These are phyloP conservation scores for Suillus americanus DNA, from an alignment of 768 basidiomycete genomes.

Conservation along the genomic window DNA sequence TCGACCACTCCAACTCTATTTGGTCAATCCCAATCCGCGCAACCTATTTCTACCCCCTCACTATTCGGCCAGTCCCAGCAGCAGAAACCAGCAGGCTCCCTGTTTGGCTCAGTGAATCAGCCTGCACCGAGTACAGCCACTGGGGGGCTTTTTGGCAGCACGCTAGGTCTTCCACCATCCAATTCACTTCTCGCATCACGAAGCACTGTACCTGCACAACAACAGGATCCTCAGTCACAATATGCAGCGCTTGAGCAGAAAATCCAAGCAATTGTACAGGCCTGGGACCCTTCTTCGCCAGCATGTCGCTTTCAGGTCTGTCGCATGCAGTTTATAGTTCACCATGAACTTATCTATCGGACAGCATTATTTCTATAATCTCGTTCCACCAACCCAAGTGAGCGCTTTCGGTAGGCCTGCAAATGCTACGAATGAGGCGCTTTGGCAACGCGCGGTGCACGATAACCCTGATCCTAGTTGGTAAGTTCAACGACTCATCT, in stretches of 20 bases:
- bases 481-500: conserved; percentile 38
- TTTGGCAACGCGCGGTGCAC: conserved; percentile 76
- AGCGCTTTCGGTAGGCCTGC: conserved; percentile 67
- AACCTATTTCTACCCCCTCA: conserved; percentile 13
- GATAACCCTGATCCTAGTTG: conserved; percentile 84
- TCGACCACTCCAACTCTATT: conserved; percentile 32
- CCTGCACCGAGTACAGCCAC: conserved; percentile 17
- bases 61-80: conserved; percentile 23
- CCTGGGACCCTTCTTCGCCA: conserved; percentile 70
- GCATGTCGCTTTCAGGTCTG: conserved; percentile 81
- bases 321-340: conserved; percentile 5
- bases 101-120: conserved; percentile 32
- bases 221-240: conserved; percentile 62
- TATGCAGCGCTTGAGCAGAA: conserved; percentile 52
- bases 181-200: conserved; percentile 40
- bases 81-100: conserved; percentile 23
- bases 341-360: conserved; percentile 3
- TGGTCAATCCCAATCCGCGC: conserved; percentile 21
- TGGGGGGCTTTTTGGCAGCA: conserved; percentile 37
- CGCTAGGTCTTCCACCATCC: conserved; percentile 33
- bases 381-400: conserved; percentile 70
- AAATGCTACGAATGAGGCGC: conserved; percentile 66
- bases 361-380: conserved; percentile 83
- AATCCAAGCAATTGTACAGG: conserved; percentile 62
- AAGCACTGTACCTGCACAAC: conserved; percentile 38